phyloP scores from a whole-genome alignment of 176 grass and related monocot species.

The Leersia perrieri region DNA sequence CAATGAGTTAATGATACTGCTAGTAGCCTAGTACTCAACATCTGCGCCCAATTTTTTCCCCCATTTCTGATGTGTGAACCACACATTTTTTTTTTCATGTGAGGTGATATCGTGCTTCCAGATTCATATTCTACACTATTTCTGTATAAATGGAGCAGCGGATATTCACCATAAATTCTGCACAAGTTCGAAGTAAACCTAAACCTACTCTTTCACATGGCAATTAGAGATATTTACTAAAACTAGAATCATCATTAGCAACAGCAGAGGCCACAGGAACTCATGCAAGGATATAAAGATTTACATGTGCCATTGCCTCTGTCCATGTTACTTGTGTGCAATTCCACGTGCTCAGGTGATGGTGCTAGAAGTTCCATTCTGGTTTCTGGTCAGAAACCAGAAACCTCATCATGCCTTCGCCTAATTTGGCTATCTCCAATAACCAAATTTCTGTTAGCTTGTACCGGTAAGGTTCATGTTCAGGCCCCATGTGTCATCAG shows the following conservation, averaged over 20 bases:
- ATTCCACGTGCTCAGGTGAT: slow-evolving; percentile 19
- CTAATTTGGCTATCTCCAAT: slow-evolving; percentile 21
- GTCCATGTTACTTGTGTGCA: slow-evolving; percentile 23
- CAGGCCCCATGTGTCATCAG: slow-evolving; percentile 50
- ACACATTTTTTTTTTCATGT: background rate
- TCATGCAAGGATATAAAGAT: slow-evolving; percentile 49
- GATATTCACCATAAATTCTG: background rate
- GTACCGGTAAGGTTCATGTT: slow-evolving; percentile 29
- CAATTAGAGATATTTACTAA: slow-evolving; percentile 45
- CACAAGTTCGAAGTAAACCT: slow-evolving; percentile 4
- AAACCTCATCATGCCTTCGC: slow-evolving; percentile 22
- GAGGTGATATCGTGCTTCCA: background rate
- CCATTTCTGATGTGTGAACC: background rate
- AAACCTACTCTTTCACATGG: slow-evolving; percentile 2
- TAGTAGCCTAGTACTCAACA: background rate
- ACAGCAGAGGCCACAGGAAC: slow-evolving; percentile 29
- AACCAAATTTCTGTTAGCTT: slow-evolving; percentile 40
- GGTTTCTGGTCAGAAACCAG: slow-evolving; percentile 21
- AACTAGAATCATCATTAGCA: slow-evolving; percentile 36
- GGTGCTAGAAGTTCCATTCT: background rate
- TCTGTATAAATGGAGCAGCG: slow-evolving; percentile 12
- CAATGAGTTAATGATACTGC: too few relatives aligned
- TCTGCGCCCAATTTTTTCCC: background rate
- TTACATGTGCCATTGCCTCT: slow-evolving; percentile 34
- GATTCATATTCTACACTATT: slow-evolving; percentile 11